Evolutionary conservation across 2,329 filamentous ascomycete genomes (phyloP).

Genomic region (Colletotrichum sp.): DNA sequence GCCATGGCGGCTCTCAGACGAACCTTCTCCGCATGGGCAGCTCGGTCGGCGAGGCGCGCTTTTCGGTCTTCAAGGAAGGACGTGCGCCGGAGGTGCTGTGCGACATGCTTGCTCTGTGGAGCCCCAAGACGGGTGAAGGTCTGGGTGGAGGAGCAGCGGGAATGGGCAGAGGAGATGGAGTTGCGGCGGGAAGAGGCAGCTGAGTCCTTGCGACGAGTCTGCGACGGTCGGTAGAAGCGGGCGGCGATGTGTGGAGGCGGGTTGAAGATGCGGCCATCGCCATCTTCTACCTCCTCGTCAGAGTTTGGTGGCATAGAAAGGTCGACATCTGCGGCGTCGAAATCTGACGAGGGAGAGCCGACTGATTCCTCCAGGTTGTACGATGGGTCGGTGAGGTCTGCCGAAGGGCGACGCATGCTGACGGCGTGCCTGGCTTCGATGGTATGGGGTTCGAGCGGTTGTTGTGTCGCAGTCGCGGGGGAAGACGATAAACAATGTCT

Average conservation of each 20-base stretch:
- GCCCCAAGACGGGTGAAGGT: constrained; percentile 55
- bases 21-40: constrained; percentile 84
- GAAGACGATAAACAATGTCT: background rate
- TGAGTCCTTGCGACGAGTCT: constrained; percentile 74
- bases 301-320: constrained; percentile 40
- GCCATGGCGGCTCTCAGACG: constrained; percentile 75
- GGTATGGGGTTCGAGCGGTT: background rate
- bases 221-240: constrained; percentile 74
- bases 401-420: constrained; percentile 48
- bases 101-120: constrained; percentile 78
- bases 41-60: constrained; percentile 78
- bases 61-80: constrained; percentile 84
- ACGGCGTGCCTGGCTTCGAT: constrained; percentile 6
- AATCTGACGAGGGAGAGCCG: constrained; percentile 30
- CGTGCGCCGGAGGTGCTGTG: constrained; percentile 79
- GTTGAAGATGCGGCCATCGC: constrained; percentile 49
- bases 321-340: constrained; percentile 35
- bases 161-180: constrained; percentile 78
- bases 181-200: constrained; percentile 81
- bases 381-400: constrained; percentile 45
- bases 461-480: background rate
- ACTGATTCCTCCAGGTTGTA: constrained; percentile 42
- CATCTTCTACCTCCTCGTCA: constrained; percentile 37
- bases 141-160: constrained; percentile 66
- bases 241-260: constrained; percentile 80